phyloP scores from a whole-genome alignment of 139 green algal species.

The Coccomyxa sp. region DNA sequence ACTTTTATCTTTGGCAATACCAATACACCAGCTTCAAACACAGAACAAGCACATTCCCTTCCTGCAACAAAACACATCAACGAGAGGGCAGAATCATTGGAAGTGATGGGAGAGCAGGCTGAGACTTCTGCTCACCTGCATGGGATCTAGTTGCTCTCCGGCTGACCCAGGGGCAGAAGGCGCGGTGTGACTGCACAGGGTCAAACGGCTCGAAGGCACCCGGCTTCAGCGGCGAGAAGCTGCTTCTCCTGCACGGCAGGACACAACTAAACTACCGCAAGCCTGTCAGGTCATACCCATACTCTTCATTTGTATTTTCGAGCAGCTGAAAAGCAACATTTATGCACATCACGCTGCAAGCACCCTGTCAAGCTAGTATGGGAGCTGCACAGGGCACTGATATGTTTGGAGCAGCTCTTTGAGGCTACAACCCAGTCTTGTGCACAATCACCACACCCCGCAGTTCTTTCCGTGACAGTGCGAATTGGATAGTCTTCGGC shows the following conservation, averaged over 20 bases:
- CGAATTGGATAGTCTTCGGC: no score
- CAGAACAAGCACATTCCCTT: not conserved
- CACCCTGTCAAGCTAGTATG: no score
- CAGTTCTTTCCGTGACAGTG: no score
- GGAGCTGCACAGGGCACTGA: no score
- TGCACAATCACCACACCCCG: no score
- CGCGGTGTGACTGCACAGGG: not conserved
- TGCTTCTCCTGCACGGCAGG: not conserved
- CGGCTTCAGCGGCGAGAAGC: not conserved
- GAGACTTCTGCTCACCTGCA: not conserved
- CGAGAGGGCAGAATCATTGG: not conserved
- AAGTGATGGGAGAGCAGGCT: not conserved
- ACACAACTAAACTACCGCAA: not conserved
- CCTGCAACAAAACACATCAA: not conserved
- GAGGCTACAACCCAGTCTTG: no score
- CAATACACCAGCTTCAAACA: not conserved
- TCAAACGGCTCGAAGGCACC: not conserved
- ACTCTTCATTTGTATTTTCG: no score
- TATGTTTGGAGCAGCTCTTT: no score
- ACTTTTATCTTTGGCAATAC: not conserved
- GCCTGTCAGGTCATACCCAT: not conserved
- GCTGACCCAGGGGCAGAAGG: not conserved
- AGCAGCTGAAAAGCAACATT: not conserved
- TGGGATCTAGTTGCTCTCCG: not conserved
- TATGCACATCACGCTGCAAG: no score